phyloP scores from a whole-genome alignment of 176 grass and related monocot genomes.

The Zea mays region DNA sequence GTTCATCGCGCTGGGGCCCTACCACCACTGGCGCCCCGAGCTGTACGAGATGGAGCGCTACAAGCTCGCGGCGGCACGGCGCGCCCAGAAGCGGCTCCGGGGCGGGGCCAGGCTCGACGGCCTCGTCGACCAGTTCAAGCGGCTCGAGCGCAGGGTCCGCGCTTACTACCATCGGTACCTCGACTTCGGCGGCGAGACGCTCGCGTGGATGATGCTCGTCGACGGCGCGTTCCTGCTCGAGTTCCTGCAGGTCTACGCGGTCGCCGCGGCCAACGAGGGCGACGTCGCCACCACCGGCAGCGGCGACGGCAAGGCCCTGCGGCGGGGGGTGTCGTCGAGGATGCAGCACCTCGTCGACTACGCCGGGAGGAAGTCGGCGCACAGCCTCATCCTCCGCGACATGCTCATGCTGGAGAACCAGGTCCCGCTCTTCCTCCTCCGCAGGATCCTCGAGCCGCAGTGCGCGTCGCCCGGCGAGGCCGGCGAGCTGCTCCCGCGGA shows the following conservation, averaged over 20 bases:
- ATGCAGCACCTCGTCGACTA: slow-evolving; percentile 82
- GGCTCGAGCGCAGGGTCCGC: slow-evolving; percentile 59
- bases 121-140: slow-evolving; percentile 58
- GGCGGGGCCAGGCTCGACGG: slow-evolving; percentile 38
- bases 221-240: slow-evolving; percentile 86
- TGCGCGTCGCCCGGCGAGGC: slow-evolving; percentile 35
- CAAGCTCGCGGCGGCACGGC: slow-evolving; percentile 69
- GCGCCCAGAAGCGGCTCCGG: slow-evolving; percentile 60
- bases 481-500: slow-evolving; percentile 40
- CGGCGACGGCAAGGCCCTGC: slow-evolving; percentile 32
- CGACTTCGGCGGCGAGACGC: slow-evolving; percentile 77
- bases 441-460: slow-evolving; percentile 62
- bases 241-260: slow-evolving; percentile 69
- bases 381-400: slow-evolving; percentile 63
- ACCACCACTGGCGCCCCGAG: slow-evolving; percentile 81
- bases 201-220: slow-evolving; percentile 88
- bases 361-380: slow-evolving; percentile 65
- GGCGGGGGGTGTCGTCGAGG: slow-evolving; percentile 56
- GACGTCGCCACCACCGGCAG: fast-evolving
- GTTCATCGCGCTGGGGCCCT: slow-evolving; percentile 72
- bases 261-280: not conserved
- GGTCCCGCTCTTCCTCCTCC: slow-evolving; percentile 69
- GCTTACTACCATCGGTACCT: slow-evolving; percentile 84
- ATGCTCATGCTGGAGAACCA: slow-evolving; percentile 94
- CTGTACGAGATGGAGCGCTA: slow-evolving; percentile 91